These are phyloP conservation scores for Fusarium compactum DNA, from an alignment of 2,329 filamentous ascomycete species.

Conservation along the genomic window DNA sequence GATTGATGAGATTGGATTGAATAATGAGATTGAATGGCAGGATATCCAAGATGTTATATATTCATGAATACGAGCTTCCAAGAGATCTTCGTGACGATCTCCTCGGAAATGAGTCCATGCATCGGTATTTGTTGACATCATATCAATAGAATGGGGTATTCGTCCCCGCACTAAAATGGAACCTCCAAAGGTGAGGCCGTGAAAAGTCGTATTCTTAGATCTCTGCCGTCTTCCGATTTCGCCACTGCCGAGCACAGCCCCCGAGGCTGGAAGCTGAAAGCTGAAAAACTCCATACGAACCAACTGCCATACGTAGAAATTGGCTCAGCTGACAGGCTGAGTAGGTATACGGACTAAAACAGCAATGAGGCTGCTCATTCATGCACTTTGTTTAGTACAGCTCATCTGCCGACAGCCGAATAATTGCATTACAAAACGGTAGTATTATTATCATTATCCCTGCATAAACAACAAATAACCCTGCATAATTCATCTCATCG, in stretches of 20 bases:
- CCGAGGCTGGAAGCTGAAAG: neutral
- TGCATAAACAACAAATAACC: neutral
- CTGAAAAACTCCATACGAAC: neutral
- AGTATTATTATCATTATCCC: neutral
- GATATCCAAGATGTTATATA: constrained; percentile 17
- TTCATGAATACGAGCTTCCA: constrained; percentile 16
- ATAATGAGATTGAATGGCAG: neutral
- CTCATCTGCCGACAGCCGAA: neutral
- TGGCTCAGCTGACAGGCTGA: neutral
- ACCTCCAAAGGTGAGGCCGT: neutral
- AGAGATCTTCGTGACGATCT: constrained; percentile 34
- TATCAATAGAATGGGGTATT: neutral
- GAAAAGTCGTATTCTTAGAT: neutral
- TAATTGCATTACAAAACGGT: neutral
- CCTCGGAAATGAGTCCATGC: constrained; percentile 17
- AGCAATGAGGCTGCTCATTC: neutral
- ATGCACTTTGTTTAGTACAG: neutral
- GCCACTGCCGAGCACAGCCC: constrained; percentile 2
- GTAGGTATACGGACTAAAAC: neutral
- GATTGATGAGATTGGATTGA: neutral
- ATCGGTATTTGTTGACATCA: constrained; percentile 40
- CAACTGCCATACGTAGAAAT: neutral
- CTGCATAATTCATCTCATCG: neutral
- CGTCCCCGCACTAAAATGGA: neutral
- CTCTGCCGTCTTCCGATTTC: neutral